These are phyloP conservation scores for Ogataea pignaliae DNA, from an alignment of 805 yeast genomes.

Conservation along the genomic window DNA sequence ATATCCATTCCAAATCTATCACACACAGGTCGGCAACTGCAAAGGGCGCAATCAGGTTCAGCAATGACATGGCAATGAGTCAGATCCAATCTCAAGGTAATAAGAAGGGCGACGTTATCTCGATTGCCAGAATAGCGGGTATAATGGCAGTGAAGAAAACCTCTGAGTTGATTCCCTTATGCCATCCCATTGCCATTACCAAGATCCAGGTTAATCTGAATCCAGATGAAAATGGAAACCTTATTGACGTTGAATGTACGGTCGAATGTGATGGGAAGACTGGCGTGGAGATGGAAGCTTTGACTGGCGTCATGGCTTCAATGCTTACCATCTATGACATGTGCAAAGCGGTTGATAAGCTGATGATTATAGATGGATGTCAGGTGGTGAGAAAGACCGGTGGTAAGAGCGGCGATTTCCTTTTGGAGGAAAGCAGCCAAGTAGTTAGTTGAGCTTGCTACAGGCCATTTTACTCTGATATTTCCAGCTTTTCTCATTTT, in stretches of 20 bases:
- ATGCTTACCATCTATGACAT: slow-evolving; percentile 50
- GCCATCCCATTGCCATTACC: slow-evolving; percentile 44
- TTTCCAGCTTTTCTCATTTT: too few species aligned
- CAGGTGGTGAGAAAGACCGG: slow-evolving; percentile 39
- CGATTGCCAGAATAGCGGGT: slow-evolving; percentile 45
- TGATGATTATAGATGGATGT: slow-evolving; percentile 37
- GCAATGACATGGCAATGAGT: slow-evolving; percentile 27
- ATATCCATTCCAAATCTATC: slow-evolving; percentile 34
- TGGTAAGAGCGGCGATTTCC: slow-evolving; percentile 33
- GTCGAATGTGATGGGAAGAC: slow-evolving; percentile 48
- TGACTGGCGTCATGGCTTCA: slow-evolving; percentile 40
- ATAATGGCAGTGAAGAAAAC: slow-evolving; percentile 50
- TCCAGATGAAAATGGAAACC: slow-evolving; percentile 13
- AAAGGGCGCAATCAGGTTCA: slow-evolving; percentile 37
- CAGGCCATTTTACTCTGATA: too few species aligned
- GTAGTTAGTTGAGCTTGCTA: too few species aligned
- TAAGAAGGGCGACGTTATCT: slow-evolving; percentile 50
- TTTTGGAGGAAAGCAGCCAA: too few species aligned
- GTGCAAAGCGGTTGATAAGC: slow-evolving; percentile 54
- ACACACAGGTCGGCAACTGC: slow-evolving; percentile 43
- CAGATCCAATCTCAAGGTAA: slow-evolving; percentile 34
- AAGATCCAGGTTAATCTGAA: slow-evolving; percentile 34
- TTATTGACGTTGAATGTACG: slow-evolving; percentile 31
- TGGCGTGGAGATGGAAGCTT: slow-evolving; percentile 58
- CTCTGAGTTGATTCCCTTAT: slow-evolving; percentile 42